Evolutionary conservation across 495 filamentous ascomycete species (phyloP).

Genomic region (Annulohypoxylon nitens): DNA sequence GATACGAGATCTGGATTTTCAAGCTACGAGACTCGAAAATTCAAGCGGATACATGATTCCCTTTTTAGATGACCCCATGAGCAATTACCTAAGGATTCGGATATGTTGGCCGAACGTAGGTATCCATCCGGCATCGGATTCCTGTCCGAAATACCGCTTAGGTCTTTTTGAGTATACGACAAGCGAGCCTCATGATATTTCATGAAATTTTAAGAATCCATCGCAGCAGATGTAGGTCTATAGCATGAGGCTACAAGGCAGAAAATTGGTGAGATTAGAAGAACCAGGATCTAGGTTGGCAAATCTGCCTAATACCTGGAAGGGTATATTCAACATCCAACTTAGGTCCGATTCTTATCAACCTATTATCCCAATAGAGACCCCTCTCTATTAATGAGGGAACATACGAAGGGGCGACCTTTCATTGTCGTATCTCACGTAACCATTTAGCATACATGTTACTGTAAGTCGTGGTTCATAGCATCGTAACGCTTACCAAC

Average conservation of each 20-base stretch:
- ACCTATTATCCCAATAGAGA: neutral
- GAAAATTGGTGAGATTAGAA: neutral
- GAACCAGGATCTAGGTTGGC: neutral
- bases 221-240: neutral
- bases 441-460: no score
- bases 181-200: neutral
- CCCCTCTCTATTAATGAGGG: neutral
- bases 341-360: neutral
- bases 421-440: no score
- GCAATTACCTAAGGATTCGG: neutral
- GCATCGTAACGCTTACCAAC: no score
- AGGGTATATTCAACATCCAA: neutral
- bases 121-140: neutral
- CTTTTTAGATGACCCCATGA: neutral
- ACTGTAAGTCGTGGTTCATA: no score
- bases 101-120: neutral
- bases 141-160: neutral
- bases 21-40: neutral
- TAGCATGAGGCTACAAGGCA: neutral
- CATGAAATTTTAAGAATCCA: neutral
- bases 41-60: no score
- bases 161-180: neutral
- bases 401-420: no score
- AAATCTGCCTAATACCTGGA: neutral
- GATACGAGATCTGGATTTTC: neutral